A percentile compares a stretch with the other conserved stretches of the same genome.
These are phyloP conservation scores for Sclerotinia glacialis DNA, from an alignment of 2,329 filamentous ascomycete species.

Conservation along the genomic window DNA sequence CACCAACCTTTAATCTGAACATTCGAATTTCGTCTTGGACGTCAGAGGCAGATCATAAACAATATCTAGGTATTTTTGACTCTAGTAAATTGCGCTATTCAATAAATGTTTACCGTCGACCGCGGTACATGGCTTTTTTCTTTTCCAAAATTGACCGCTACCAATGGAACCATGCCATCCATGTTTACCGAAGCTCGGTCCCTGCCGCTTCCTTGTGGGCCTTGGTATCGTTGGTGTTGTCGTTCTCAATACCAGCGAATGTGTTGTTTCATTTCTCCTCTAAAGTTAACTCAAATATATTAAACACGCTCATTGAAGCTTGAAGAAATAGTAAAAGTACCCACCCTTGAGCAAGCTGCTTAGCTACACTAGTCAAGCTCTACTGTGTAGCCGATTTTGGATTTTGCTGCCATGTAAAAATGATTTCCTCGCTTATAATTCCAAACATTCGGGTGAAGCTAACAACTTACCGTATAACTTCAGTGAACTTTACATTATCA, in stretches of 20 bases:
- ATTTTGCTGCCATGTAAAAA: no score
- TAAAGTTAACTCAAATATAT: not conserved
- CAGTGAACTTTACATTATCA: no score
- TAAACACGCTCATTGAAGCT: not conserved
- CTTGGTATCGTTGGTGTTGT: not conserved
- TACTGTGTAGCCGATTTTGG: no score
- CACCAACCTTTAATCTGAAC: not conserved
- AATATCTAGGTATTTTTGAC: not conserved
- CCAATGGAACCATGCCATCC: slow-evolving; percentile 1
- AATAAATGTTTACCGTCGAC: slow-evolving; percentile 4
- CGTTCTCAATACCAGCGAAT: not conserved
- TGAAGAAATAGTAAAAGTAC: not conserved
- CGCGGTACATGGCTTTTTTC: slow-evolving; percentile 11
- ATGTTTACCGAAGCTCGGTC: not conserved
- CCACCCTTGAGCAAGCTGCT: not conserved
- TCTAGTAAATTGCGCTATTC: not conserved
- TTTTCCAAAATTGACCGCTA: not conserved
- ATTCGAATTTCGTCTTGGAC: not conserved
- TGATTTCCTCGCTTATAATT: not conserved
- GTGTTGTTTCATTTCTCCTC: not conserved
- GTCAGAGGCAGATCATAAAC: not conserved
- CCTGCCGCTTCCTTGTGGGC: slow-evolving; percentile 4
- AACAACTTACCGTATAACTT: no score
- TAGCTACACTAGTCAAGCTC: not conserved
- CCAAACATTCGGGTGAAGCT: not conserved